Base-by-base conservation (phyloP, 768 basidiomycete genomes). In the Mycena capillaripes region DNA sequence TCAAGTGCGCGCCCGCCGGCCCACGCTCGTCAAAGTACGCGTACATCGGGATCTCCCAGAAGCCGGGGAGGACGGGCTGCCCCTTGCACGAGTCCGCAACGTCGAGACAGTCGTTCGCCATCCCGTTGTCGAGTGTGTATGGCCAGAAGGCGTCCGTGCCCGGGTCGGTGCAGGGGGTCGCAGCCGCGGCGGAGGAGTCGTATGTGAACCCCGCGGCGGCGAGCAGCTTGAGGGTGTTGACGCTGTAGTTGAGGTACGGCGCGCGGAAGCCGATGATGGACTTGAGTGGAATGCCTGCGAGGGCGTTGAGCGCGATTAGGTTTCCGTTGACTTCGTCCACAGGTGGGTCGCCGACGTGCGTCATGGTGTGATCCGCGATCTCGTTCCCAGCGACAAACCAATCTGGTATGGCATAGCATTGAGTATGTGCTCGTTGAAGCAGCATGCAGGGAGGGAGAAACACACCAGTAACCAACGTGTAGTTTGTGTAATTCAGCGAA, bases 41-140 rank as follows among this genome's bases (percentile, higher is more conserved):
- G 79, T 94, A 94, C 93, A 95, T 94, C 1, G 94, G 94, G 63
- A 94, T 86, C 81, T 95, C 93, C 94, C 94, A 95, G 77, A 95
- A 87, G 6, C 94, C 94, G 25, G 93, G 92, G 2, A 95, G 82
- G 73, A 89, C 87, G 8, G 92, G 92, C 81, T 92, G 79, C 52
- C 94, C 94, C 76, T 90, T 87, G 81, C 94, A 95, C 4, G 87
- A 81, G 30, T 85, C 87, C 0, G 79, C 76, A 4, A 90, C 86
- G 10, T 81, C 79, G 67, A 93, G 79, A 75, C 94, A 95, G 77
- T 95, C 87, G 78, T 95, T 95, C 25, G 93, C 91, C 83, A 95
- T 84, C 23, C 94, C 94, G 77, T 92, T 78, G 79, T 95, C 94
- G 60, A 95, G 86, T 0, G 92, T 93, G 79, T 95, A 95, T 0